Conservation (phyloP, 306 rosid genomes). For the Myrica gale region DNA sequence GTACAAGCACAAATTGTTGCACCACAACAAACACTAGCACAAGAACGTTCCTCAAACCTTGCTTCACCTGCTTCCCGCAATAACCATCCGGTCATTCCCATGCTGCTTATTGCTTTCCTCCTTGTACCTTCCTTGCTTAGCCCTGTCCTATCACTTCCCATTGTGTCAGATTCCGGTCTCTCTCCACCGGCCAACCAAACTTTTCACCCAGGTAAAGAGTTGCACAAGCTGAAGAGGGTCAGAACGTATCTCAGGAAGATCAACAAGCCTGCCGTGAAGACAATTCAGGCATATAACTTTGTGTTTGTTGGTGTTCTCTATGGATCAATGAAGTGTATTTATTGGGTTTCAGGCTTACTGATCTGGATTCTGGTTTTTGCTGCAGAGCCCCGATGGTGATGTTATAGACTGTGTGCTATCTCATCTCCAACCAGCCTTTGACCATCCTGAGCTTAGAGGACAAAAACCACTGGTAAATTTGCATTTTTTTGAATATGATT, state of each 20-base stretch:
- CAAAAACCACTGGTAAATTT: slow-evolving; percentile 75
- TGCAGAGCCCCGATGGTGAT: slow-evolving; percentile 98
- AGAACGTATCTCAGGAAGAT: slow-evolving; percentile 55
- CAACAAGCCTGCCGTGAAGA: slow-evolving; percentile 85
- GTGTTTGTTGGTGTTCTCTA: not conserved
- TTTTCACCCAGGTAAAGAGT: slow-evolving; percentile 40
- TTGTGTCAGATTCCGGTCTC: slow-evolving; percentile 35
- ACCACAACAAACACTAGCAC: slow-evolving; percentile 45
- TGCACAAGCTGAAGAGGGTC: slow-evolving; percentile 45
- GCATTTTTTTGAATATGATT: not conserved
- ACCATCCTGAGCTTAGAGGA: slow-evolving; percentile 72
- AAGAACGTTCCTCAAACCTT: slow-evolving; percentile 51
- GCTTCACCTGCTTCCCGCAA: slow-evolving; percentile 38
- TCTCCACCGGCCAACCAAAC: slow-evolving; percentile 50
- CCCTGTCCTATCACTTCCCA: slow-evolving; percentile 55
- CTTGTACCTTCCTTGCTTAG: slow-evolving; percentile 44
- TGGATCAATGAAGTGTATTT: not conserved
- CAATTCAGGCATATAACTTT: slow-evolving; percentile 60
- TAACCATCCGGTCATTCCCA: slow-evolving; percentile 36
- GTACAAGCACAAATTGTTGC: slow-evolving; percentile 45
- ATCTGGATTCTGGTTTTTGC: slow-evolving; percentile 27
- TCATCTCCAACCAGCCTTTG: slow-evolving; percentile 94
- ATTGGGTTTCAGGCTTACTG: slow-evolving; percentile 12
- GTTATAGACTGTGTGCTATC: slow-evolving; percentile 78
- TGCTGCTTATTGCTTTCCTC: slow-evolving; percentile 58